phyloP scores from a whole-genome alignment of 1,284 basidiomycete genomes.

The Pyrrhoderma lamaoense region DNA sequence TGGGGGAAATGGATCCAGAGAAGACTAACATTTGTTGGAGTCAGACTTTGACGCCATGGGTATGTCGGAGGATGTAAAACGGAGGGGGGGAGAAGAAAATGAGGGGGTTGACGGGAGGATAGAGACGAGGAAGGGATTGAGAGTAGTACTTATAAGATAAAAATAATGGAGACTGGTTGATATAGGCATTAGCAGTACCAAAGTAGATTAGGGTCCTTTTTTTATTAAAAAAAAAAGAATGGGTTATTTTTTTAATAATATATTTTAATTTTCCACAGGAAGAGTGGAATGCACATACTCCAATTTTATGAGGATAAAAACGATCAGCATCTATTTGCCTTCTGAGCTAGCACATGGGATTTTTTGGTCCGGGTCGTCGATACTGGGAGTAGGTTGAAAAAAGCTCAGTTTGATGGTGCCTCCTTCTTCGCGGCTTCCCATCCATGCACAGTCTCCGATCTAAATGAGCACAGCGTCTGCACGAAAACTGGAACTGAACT shows the following conservation, averaged over 20 bases:
- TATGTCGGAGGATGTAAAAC: background rate
- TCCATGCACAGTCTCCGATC: no score
- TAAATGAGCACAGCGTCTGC: no score
- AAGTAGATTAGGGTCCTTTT: background rate
- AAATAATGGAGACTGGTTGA: background rate
- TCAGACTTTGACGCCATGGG: conserved; percentile 16
- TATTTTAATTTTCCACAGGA: background rate
- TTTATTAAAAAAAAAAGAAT: background rate
- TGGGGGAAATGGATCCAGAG: background rate
- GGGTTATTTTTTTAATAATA: background rate
- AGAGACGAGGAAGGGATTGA: conserved; percentile 1
- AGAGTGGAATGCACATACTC: background rate
- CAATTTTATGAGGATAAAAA: no score
- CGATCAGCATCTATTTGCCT: no score
- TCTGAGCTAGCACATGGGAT: no score
- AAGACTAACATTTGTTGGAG: conserved; percentile 2
- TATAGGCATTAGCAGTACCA: background rate
- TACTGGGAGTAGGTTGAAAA: no score
- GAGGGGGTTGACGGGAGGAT: conserved; percentile 1
- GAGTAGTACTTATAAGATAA: conserved; percentile 10
- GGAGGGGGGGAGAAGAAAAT: conserved; percentile 2
- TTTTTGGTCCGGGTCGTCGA: no score
- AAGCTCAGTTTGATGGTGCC: no score
- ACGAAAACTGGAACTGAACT: no score
- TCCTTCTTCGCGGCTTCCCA: no score